phyloP scores from a whole-genome alignment of 805 yeast species.

The Pichia nanzhaoensis region DNA sequence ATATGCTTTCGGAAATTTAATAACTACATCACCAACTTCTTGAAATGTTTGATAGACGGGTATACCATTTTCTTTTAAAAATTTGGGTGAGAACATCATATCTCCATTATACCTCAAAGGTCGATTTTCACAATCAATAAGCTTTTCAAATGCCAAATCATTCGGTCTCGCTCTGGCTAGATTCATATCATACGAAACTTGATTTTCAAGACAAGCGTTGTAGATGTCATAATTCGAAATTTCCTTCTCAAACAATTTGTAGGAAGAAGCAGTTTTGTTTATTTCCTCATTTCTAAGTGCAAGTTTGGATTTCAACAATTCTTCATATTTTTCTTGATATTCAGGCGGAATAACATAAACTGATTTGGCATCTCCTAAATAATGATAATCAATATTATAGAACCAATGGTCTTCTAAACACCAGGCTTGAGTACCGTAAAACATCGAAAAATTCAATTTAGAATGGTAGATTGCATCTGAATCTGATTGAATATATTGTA shows the following conservation, averaged over 20 bases:
- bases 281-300: conserved; percentile 8
- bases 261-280: conserved; percentile 2
- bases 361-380: conserved; percentile 46
- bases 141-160: conserved; percentile 24
- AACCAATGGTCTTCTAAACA: conserved; percentile 53
- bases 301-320: conserved; percentile 22
- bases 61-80: conserved; percentile 43
- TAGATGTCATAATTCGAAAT: conserved; percentile 16
- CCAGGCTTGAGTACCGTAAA: conserved; percentile 53
- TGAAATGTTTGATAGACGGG: conserved; percentile 43
- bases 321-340: conserved; percentile 47
- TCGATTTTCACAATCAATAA: conserved; percentile 18
- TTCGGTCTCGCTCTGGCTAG: conserved; percentile 26
- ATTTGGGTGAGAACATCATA: conserved; percentile 42
- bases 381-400: conserved; percentile 45
- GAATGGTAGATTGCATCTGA: conserved; percentile 38
- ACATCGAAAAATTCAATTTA: conserved; percentile 43
- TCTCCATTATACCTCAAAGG: conserved; percentile 34
- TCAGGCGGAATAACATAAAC: conserved; percentile 62
- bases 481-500: conserved; percentile 41
- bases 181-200: conserved; percentile 14
- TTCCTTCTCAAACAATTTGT: conserved; percentile 8
- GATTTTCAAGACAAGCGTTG: conserved; percentile 21
- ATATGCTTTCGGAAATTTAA: conserved; percentile 52
- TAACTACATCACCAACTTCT: conserved; percentile 52